Evolutionary conservation across 2,329 filamentous ascomycete genomes (phyloP).

Genomic region (Fusarium continuum): DNA sequence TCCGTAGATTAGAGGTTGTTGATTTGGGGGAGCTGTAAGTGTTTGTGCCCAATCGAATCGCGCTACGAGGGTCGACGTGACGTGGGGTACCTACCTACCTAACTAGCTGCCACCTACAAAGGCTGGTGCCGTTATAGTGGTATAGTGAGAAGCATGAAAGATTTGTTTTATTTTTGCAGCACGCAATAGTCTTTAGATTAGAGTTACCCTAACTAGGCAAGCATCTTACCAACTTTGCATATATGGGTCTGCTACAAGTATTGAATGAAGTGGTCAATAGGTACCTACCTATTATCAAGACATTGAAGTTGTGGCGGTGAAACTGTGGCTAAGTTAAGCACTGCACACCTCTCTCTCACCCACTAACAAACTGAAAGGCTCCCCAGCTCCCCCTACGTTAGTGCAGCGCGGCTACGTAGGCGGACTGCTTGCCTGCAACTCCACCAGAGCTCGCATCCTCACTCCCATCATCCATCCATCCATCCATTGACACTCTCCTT

Average conservation of each 20-base stretch:
- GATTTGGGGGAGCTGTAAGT: constrained; percentile 37
- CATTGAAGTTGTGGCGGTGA: constrained; percentile 27
- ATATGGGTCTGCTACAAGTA: background rate
- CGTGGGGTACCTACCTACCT: constrained; percentile 34
- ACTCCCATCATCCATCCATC: constrained; percentile 24
- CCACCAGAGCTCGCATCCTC: constrained; percentile 42
- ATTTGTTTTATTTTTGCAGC: too few relatives aligned
- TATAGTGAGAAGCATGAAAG: too few relatives aligned
- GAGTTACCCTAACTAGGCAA: too few relatives aligned
- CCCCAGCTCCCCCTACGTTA: constrained; percentile 7
- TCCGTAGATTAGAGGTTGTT: constrained; percentile 10
- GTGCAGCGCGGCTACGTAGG: constrained; percentile 48
- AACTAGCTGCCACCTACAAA: background rate
- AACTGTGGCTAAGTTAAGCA: constrained; percentile 28
- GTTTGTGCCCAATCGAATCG: constrained; percentile 44
- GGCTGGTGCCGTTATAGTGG: too few relatives aligned
- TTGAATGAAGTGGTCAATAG: background rate
- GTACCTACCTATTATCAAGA: background rate
- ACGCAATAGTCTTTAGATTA: too few relatives aligned
- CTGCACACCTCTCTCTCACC: background rate
- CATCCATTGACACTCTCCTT: constrained; percentile 14
- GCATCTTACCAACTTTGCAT: too few relatives aligned
- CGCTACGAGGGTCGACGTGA: constrained; percentile 33
- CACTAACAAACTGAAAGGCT: constrained; percentile 20
- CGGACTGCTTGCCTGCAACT: constrained; percentile 52